Percentiles rank a stretch among this genome's conserved stretches.
phyloP scores from a whole-genome alignment of 1,284 basidiomycete genomes.

The Waitea zeae region DNA sequence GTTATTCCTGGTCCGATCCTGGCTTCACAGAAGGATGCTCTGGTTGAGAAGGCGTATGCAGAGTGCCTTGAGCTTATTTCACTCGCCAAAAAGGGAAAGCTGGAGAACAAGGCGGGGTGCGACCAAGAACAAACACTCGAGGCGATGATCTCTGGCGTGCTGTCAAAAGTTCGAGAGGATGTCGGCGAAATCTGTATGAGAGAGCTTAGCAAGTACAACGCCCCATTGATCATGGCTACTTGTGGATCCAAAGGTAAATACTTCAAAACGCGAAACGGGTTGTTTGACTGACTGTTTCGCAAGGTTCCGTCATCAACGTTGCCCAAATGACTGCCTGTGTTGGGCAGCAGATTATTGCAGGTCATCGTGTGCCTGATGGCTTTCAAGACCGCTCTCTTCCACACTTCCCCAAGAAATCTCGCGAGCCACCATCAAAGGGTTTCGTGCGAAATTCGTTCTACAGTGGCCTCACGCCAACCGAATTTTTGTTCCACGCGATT shows the following conservation, averaged over 20 bases:
- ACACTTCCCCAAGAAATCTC: slow-evolving; percentile 96
- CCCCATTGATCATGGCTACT: slow-evolving; percentile 97
- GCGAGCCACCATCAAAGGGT: slow-evolving; percentile 94
- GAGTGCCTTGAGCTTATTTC: slow-evolving; percentile 81
- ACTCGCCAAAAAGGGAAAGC: slow-evolving; percentile 79
- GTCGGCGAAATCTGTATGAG: slow-evolving; percentile 98
- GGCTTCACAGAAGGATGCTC: slow-evolving; percentile 65
- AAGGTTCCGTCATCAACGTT: slow-evolving; percentile 97
- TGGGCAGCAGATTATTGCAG: slow-evolving; percentile 97
- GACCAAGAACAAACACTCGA: slow-evolving; percentile 96
- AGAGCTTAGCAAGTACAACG: slow-evolving; percentile 91
- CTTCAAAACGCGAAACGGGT: neutral
- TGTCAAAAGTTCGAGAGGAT: slow-evolving; percentile 90
- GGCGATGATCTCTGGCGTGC: slow-evolving; percentile 82
- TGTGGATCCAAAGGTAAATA: slow-evolving; percentile 89
- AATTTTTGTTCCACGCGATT: slow-evolving; percentile 98
- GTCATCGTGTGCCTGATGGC: slow-evolving; percentile 95
- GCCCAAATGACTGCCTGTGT: slow-evolving; percentile 99
- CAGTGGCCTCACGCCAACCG: slow-evolving; percentile 85
- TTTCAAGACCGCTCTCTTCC: slow-evolving; percentile 98
- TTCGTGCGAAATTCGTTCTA: slow-evolving; percentile 98
- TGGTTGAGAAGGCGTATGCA: slow-evolving; percentile 82
- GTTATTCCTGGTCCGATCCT: slow-evolving; percentile 90
- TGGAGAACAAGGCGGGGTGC: slow-evolving; percentile 94
- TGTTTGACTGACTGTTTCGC: slow-evolving; percentile 1